Evolutionary conservation across 1,139 yeast species (phyloP).

Genomic region (Yamadazyma conglobata): DNA sequence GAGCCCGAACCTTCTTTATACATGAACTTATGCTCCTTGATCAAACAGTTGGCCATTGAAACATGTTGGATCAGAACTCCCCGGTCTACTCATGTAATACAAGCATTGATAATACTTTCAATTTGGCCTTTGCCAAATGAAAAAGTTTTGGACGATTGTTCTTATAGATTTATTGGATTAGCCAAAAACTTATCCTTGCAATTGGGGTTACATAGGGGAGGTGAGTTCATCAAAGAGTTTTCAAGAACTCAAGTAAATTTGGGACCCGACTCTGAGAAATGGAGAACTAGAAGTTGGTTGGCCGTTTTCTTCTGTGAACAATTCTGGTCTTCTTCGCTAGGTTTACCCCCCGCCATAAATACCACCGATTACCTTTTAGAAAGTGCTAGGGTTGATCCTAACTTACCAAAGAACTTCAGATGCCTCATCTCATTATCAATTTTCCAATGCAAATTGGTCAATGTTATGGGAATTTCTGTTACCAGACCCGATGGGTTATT

Average conservation of each 20-base stretch:
- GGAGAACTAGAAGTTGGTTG: constrained; percentile 94
- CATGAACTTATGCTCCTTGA: constrained; percentile 68
- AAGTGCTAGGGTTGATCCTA: constrained; percentile 65
- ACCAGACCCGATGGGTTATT: constrained; percentile 85
- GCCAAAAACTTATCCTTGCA: constrained; percentile 85
- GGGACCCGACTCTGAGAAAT: constrained; percentile 83
- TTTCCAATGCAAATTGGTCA: constrained; percentile 80
- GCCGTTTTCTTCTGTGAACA: constrained; percentile 86
- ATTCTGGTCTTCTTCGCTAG: constrained; percentile 85
- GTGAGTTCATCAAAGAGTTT: constrained; percentile 83
- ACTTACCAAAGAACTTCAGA: constrained; percentile 68
- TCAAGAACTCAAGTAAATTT: constrained; percentile 84
- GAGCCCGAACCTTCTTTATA: constrained; percentile 87
- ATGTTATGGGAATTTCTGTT: constrained; percentile 87
- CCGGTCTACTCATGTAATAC: constrained; percentile 88
- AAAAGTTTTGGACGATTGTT: constrained; percentile 87
- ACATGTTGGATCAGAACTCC: constrained; percentile 95
- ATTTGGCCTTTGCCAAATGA: constrained; percentile 95
- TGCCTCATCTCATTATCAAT: constrained; percentile 71
- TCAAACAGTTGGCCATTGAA: constrained; percentile 85
- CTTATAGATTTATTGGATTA: constrained; percentile 81
- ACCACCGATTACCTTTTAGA: constrained; percentile 83
- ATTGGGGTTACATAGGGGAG: constrained; percentile 88
- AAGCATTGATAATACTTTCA: constrained; percentile 76
- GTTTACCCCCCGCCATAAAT: constrained; percentile 77